Evolutionary conservation across 2,329 filamentous ascomycete species (phyloP).

Genomic region (Fusarium brachygibbosum): DNA sequence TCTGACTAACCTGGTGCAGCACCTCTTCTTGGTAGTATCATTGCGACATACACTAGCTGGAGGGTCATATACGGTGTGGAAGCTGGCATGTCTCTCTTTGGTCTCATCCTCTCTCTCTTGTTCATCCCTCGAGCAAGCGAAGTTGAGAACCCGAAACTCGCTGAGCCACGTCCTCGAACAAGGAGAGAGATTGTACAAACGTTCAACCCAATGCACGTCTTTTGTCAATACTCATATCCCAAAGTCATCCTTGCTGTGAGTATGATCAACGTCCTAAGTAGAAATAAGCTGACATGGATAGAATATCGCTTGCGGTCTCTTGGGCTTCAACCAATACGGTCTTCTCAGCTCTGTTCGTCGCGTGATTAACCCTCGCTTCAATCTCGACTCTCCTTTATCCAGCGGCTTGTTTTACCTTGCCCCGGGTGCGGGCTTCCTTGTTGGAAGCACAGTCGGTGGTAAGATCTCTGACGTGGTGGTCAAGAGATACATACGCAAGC

Average conservation of each 20-base stretch:
- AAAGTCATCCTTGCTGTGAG: slow-evolving; percentile 44
- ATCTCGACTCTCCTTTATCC: slow-evolving; percentile 71
- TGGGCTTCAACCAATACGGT: slow-evolving; percentile 60
- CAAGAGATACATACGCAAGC: slow-evolving; percentile 56
- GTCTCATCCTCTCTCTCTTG: slow-evolving; percentile 42
- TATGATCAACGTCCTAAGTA: fast-evolving
- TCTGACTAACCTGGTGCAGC: slow-evolving; percentile 21
- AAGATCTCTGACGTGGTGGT: slow-evolving; percentile 58
- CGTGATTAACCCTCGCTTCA: slow-evolving; percentile 77
- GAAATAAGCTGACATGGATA: neutral
- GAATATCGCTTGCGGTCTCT: slow-evolving; percentile 48
- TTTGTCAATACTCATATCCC: slow-evolving; percentile 45
- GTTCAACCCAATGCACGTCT: slow-evolving; percentile 48
- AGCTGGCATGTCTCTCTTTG: slow-evolving; percentile 47
- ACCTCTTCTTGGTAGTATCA: slow-evolving; percentile 46
- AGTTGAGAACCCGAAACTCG: slow-evolving; percentile 40
- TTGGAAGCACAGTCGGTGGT: slow-evolving; percentile 75
- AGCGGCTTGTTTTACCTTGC: slow-evolving; percentile 78
- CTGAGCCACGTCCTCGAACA: slow-evolving; percentile 26
- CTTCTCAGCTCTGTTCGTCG: slow-evolving; percentile 74
- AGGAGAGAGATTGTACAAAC: slow-evolving; percentile 35
- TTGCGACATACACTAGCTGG: slow-evolving; percentile 49
- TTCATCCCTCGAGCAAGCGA: slow-evolving; percentile 46
- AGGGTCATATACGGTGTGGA: slow-evolving; percentile 48
- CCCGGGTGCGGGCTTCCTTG: slow-evolving; percentile 74